A percentile compares a stretch with the other conserved stretches of the same genome.
Conservation (phyloP, 495 filamentous ascomycete genomes). For the Podospora didyma region DNA sequence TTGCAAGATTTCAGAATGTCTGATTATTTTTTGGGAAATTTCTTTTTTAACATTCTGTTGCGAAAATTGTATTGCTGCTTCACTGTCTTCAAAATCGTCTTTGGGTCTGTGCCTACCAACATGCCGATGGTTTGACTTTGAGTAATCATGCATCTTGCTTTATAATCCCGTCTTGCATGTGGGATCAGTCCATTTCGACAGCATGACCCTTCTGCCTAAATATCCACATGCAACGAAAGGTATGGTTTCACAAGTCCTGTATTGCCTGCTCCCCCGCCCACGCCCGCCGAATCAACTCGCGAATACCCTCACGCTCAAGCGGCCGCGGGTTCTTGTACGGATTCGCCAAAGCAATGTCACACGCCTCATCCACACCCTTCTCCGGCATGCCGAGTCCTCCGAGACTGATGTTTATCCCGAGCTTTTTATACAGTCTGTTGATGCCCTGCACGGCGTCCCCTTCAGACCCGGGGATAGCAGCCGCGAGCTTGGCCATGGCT, state of each 20-base stretch:
- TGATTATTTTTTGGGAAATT: too few relatives aligned
- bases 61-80: too few relatives aligned
- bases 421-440: conserved; percentile 53
- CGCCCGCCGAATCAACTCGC: conserved; percentile 61
- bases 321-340: conserved; percentile 62
- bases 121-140: too few relatives aligned
- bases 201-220: too few relatives aligned
- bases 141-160: too few relatives aligned
- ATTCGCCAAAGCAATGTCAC: conserved; percentile 60
- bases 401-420: conserved; percentile 55
- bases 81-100: too few relatives aligned
- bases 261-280: conserved; percentile 65
- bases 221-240: too few relatives aligned
- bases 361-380: conserved; percentile 61
- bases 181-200: too few relatives aligned
- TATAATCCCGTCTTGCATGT: too few relatives aligned
- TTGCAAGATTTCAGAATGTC: too few relatives aligned
- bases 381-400: conserved; percentile 62
- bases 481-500: conserved; percentile 54
- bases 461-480: conserved; percentile 55
- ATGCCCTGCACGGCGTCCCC: conserved; percentile 54
- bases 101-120: too few relatives aligned
- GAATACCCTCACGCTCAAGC: conserved; percentile 53
- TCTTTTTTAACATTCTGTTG: too few relatives aligned
- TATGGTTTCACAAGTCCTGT: conserved; percentile 37